Conservation (phyloP, 495 filamentous ascomycete species). For the Tuber microsphaerosporum region DNA sequence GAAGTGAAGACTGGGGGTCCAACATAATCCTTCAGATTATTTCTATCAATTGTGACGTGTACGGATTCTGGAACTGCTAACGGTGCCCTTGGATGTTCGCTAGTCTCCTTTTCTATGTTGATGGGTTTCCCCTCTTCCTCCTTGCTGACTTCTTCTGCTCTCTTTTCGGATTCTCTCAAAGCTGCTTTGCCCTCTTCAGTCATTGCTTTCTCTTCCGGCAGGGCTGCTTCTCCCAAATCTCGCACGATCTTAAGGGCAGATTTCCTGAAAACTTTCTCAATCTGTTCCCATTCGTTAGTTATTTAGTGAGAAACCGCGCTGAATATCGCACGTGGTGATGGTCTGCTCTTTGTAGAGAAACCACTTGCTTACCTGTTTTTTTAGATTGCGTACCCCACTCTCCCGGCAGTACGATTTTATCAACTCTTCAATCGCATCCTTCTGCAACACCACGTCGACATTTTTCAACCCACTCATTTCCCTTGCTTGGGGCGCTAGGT, state of each 20-base stretch:
- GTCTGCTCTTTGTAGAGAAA: slow-evolving; percentile 12
- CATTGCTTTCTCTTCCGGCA: slow-evolving; percentile 73
- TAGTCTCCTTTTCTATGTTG: slow-evolving; percentile 58
- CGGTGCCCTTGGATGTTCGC: slow-evolving; percentile 68
- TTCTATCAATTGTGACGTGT: slow-evolving; percentile 78
- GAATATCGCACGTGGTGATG: slow-evolving; percentile 18
- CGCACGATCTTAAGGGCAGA: slow-evolving; percentile 94
- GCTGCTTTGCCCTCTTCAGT: slow-evolving; percentile 85
- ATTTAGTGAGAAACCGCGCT: slow-evolving; percentile 17
- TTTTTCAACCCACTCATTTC: slow-evolving; percentile 85
- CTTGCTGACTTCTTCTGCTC: slow-evolving; percentile 21
- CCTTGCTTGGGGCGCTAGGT: slow-evolving; percentile 83
- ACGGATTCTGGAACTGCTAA: slow-evolving; percentile 81
- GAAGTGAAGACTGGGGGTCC: slow-evolving; percentile 92
- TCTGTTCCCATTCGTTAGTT: slow-evolving; percentile 43
- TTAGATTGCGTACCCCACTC: slow-evolving; percentile 91
- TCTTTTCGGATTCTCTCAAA: slow-evolving; percentile 60
- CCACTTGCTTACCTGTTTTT: slow-evolving; percentile 62
- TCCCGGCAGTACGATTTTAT: slow-evolving; percentile 99
- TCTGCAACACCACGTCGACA: slow-evolving; percentile 73
- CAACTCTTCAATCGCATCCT: slow-evolving; percentile 84
- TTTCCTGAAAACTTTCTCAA: slow-evolving; percentile 98
- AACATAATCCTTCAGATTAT: slow-evolving; percentile 94
- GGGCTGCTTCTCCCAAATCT: slow-evolving; percentile 79
- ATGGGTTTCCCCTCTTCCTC: slow-evolving; percentile 49